phyloP scores from a whole-genome alignment of 805 yeast genomes.

The Maudiozyma turicensis region DNA sequence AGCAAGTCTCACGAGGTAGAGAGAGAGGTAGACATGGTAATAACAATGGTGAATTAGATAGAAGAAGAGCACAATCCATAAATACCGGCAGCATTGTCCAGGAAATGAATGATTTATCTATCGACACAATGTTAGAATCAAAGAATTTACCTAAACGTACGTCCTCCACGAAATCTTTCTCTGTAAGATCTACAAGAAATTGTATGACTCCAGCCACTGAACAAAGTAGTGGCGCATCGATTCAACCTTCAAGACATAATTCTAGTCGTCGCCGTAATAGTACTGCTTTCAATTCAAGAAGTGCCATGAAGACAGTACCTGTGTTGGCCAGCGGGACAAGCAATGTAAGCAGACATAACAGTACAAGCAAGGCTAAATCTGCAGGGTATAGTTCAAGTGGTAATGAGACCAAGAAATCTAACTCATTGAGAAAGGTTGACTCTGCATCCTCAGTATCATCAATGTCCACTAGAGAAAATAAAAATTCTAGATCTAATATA shows the following conservation, averaged over 20 bases:
- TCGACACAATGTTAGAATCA: slow-evolving; percentile 8
- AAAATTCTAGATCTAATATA: not conserved
- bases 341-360: not conserved
- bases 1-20: not conserved
- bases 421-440: slow-evolving; percentile 6
- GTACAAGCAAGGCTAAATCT: not conserved
- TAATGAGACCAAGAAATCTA: slow-evolving; percentile 1
- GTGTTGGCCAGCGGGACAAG: not conserved
- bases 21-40: not conserved
- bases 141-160: not conserved
- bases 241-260: not conserved
- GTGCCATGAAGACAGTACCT: not conserved
- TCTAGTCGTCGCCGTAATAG: not conserved
- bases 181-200: not conserved
- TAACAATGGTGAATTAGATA: not conserved
- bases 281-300: not conserved
- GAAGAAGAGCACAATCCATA: slow-evolving; percentile 4
- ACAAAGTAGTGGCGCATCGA: not conserved
- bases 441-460: slow-evolving; percentile 5
- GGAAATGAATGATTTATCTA: slow-evolving; percentile 3
- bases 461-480: not conserved
- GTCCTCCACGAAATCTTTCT: not conserved
- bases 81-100: not conserved
- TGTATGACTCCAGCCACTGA: not conserved
- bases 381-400: not conserved